Evolutionary conservation across 495 filamentous ascomycete genomes (phyloP), one percentile per base, ranked within the genome.

Genomic region (Penicillium cinerascens): DNA sequence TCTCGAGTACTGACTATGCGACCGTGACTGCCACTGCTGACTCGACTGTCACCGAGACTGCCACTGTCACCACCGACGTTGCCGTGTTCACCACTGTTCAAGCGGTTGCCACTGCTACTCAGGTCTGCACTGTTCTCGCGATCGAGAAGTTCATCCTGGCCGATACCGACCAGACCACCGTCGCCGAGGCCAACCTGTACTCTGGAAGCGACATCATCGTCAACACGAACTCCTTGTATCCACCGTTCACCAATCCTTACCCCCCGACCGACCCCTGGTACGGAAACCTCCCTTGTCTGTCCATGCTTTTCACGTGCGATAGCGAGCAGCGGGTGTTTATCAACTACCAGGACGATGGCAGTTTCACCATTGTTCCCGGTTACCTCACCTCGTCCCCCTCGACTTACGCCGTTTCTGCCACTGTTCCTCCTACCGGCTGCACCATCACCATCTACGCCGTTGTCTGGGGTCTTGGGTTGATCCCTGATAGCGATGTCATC

Each of bases 371-470:
- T 20, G 9, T 37, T 13, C 44, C 44, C 26, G 44, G 44, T 20
- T n/a, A 27, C 16, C 27, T 33, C 5, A 20, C 17, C 17, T 20
- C 36, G 44, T 22, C 16, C 26, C 44, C 44, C n/a, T 21, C 3
- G 13, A 35, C 44, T 16, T 37, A 20, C 17, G 22, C 27, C 23
- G 44, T 47, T 13, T 13, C 27, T 37, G 1, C 44, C 21, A 22
- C 27, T 4, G 21, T 27, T 2, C 44, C 44, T 27, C 18, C 36
- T 33, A 10, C 21, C 16, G 48, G 48, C 22, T 42, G 38, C 38
- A 42, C 38, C 9, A 51, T 51, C 27, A 16, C 41, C 3, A 51
- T 51, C n/a, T 42, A 23, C 17, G 49, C 49, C 20, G 49, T 51
- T 17, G 49, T 44, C 35, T 44, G 49, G 49, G 49, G 49, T 1